A percentile compares a stretch with the other conserved stretches of the same genome.
These are phyloP conservation scores for Bipolaris sorokiniana DNA, from an alignment of 2,329 filamentous ascomycete genomes.

Conservation along the genomic window DNA sequence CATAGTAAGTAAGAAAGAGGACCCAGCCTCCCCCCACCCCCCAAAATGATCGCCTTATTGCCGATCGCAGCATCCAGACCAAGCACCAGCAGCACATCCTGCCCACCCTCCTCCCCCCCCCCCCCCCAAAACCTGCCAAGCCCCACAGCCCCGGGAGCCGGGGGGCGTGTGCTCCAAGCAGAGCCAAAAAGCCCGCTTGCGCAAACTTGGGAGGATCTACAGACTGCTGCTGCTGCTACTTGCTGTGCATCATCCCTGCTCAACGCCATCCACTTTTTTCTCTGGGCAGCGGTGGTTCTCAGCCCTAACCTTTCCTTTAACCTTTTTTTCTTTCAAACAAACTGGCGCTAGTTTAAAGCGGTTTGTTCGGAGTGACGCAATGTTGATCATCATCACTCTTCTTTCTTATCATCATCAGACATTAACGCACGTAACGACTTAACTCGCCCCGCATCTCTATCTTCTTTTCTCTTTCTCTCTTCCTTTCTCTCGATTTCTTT, in stretches of 20 bases:
- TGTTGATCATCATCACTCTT: conserved; percentile 14
- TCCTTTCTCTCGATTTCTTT: too few relatives aligned
- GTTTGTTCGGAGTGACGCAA: too few relatives aligned
- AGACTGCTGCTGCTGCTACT: conserved; percentile 2
- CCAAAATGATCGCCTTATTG: conserved; percentile 3
- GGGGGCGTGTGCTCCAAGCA: too few relatives aligned
- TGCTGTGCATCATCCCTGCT: conserved; percentile 20
- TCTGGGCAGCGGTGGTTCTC: too few relatives aligned
- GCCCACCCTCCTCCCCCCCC: neutral
- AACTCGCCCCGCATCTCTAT: too few relatives aligned
- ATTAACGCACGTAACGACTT: neutral
- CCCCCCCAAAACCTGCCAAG: conserved; percentile 1
- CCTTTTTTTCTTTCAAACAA: too few relatives aligned
- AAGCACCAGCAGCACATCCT: neutral
- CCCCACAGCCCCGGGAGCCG: conserved; percentile 1
- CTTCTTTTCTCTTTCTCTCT: too few relatives aligned
- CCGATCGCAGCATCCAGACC: conserved; percentile 12
- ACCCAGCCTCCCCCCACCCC: neutral
- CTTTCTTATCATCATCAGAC: neutral
- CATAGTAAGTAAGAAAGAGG: too few relatives aligned
- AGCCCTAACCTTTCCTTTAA: too few relatives aligned
- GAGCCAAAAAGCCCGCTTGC: conserved; percentile 3
- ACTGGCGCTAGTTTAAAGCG: too few relatives aligned
- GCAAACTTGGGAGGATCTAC: conserved; percentile 7
- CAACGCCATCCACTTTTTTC: conserved; percentile 16